Percentiles rank a stretch among this genome's conserved stretches.
phyloP scores from a whole-genome alignment of 495 filamentous ascomycete species.

The Letharia lupina region DNA sequence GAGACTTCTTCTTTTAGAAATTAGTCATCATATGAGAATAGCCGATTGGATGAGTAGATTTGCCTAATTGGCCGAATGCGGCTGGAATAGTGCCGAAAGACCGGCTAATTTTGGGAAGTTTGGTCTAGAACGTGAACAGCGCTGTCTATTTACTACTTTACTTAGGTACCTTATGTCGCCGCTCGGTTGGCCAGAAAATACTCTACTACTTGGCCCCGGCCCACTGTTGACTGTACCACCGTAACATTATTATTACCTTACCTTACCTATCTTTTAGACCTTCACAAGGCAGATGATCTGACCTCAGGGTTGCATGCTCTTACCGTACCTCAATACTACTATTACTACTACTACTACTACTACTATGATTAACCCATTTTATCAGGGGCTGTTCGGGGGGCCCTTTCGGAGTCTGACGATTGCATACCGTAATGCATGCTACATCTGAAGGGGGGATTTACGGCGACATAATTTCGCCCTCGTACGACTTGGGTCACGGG shows the following conservation, averaged over 20 bases:
- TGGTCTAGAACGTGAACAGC: too few relatives aligned
- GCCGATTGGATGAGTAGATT: not conserved
- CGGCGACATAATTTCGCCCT: not conserved
- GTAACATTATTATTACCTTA: not conserved
- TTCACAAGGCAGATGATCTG: not conserved
- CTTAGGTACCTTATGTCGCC: not conserved
- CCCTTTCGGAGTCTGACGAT: not conserved
- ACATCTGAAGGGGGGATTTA: not conserved
- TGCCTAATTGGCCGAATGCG: not conserved
- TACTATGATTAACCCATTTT: not conserved
- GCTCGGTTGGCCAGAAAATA: not conserved
- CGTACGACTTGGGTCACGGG: not conserved
- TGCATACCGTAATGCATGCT: not conserved
- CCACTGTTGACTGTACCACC: not conserved
- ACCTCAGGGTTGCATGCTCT: not conserved
- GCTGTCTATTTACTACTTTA: too few relatives aligned
- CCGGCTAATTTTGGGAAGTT: too few relatives aligned
- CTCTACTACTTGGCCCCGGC: too few relatives aligned
- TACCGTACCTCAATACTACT: not conserved
- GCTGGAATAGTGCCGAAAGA: not conserved
- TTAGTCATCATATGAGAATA: not conserved
- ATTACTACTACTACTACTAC: too few relatives aligned
- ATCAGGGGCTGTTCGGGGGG: not conserved
- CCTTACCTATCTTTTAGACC: not conserved
- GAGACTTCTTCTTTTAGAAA: not conserved